Evolutionary conservation across 352 stramenopile species (phyloP), one percentile per base, ranked within the genome.

Genomic region (Elongisporangium anandrum): DNA sequence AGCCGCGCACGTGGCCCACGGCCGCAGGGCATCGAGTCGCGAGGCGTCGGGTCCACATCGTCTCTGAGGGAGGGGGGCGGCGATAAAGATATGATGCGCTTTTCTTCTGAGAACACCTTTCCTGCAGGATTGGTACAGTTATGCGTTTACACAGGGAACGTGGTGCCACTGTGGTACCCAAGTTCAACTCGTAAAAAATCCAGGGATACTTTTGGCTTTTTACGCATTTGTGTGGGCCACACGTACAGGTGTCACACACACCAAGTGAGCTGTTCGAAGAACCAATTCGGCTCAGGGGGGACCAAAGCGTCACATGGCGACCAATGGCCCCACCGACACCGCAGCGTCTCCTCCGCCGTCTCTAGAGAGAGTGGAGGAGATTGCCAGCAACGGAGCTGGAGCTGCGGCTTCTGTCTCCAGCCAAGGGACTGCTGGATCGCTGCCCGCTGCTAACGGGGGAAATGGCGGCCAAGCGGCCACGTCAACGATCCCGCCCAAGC

Each of bases 401-500:
- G 10, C 9, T 45, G 13, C 1, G 12, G 34, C 34, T 45, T 16
- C 34, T 17, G 13, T 8, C 29, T 39, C 29, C 29, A 39, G 29
- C 29, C 29, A 39, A 8, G 4, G 4, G 29, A 8, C 13, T 45
- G 10, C 34, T 45, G 5, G 10, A 15, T 2, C 7, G 24, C 24
- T n/a, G 24, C 29, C 2, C 1, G 4, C 13, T 39, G 12, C 13
- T 17, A 45, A 45, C 34, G 34, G 34, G 4, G 17, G 10, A 9
- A 45, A 17, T 45, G 34, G 10, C 34, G 10, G 1, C 34, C 26
- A 5, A 9, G 34, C 7, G 34, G 34, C 34, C 34, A 17, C 34
- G 34, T 45, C 34, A 12, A 45, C 34, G 16, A 75, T 75, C 21
- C 69, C 74, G n/a, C 74, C 71, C 12, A 77, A 68, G 55, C 60